A percentile compares a stretch with the other conserved stretches of the same genome.
Evolutionary conservation across 768 basidiomycete genomes (phyloP).

Genomic region (Heimioporus sp.): DNA sequence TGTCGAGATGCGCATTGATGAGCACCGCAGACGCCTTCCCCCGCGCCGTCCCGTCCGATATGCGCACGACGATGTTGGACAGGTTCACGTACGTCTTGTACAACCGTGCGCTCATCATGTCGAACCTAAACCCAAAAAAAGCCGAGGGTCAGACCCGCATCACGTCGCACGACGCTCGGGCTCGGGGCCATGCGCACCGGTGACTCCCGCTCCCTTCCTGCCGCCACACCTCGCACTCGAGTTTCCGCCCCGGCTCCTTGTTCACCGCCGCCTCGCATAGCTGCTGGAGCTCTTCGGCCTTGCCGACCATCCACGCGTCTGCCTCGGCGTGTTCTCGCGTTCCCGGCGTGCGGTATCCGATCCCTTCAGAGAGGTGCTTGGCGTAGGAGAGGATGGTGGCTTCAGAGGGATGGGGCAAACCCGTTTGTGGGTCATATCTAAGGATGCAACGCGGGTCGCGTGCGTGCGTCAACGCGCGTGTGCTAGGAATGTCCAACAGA

Average conservation of each 20-base stretch:
- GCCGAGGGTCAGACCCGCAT: not conserved
- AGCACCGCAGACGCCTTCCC: constrained; percentile 83
- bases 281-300: constrained; percentile 57
- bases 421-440: constrained; percentile 49
- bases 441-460: not conserved
- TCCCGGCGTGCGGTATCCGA: constrained; percentile 90
- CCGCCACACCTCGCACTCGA: constrained; percentile 91
- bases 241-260: constrained; percentile 43
- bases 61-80: constrained; percentile 85
- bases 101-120: constrained; percentile 83
- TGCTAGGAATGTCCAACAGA: not conserved
- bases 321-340: constrained; percentile 84
- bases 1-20: constrained; percentile 88
- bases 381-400: constrained; percentile 60
- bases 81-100: constrained; percentile 87
- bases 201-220: constrained; percentile 89
- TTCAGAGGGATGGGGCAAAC: constrained; percentile 71
- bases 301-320: constrained; percentile 76
- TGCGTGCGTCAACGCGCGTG: not conserved
- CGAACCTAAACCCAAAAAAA: constrained; percentile 57
- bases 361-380: constrained; percentile 74
- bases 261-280: constrained; percentile 58
- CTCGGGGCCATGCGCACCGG: constrained; percentile 43
- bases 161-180: no score
- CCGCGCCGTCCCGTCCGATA: constrained; percentile 71